phyloP scores from a whole-genome alignment of 2,329 filamentous ascomycete genomes.

The Sordariomycetes sp. region DNA sequence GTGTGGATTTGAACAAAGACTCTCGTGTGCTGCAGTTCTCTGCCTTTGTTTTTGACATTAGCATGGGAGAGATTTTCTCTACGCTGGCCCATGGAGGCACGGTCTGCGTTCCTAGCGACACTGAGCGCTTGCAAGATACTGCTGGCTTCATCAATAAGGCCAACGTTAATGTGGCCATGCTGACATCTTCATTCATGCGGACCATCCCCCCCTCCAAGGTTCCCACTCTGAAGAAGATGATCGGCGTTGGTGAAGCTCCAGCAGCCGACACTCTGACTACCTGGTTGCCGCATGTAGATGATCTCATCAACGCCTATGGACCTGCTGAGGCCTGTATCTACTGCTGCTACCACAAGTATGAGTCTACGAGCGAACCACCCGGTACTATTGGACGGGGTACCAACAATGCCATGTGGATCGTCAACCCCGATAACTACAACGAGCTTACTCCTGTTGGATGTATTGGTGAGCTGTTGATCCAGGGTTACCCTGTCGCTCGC shows the following conservation, averaged over 20 bases:
- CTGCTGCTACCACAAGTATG: too few species aligned
- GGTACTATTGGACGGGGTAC: too few species aligned
- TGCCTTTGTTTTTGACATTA: constrained; percentile 3
- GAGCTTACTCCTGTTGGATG: constrained; percentile 5
- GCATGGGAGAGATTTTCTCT: constrained; percentile 2
- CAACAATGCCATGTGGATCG: constrained; percentile 12
- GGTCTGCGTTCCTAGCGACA: constrained; percentile 4
- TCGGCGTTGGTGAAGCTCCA: too few species aligned
- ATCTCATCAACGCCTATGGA: constrained; percentile 16
- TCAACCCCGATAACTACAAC: constrained; percentile 8
- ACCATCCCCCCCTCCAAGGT: too few species aligned
- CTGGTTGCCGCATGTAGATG: constrained; percentile 3
- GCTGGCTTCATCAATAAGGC: neutral
- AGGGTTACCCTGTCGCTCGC: constrained; percentile 3
- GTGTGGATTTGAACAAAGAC: constrained; percentile 11
- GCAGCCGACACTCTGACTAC: constrained; percentile 14
- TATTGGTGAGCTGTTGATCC: constrained; percentile 5
- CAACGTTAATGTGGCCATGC: too few species aligned
- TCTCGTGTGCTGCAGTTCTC: constrained; percentile 9
- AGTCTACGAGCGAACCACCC: too few species aligned
- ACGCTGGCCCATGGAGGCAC: constrained; percentile 1
- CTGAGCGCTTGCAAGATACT: neutral
- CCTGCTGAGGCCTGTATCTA: constrained; percentile 8
- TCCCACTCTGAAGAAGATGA: too few species aligned
- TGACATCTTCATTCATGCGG: too few species aligned